Evolutionary conservation across 306 rosid genomes (phyloP).

Genomic region (Fragaria vesca): DNA sequence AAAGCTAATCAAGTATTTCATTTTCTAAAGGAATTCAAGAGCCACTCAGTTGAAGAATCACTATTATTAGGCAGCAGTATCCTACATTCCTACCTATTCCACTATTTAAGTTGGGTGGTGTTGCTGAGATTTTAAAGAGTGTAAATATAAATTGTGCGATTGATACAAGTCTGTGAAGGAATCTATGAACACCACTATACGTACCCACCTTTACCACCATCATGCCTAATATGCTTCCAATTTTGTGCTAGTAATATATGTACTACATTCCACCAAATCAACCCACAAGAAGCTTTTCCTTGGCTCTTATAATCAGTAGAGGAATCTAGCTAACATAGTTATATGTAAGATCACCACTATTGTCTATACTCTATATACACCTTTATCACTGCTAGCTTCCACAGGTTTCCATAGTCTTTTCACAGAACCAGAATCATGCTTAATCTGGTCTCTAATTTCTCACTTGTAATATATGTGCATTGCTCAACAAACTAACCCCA

Average conservation of each 20-base stretch:
- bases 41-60: neutral
- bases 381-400: neutral
- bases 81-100: neutral
- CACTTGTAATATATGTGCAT: neutral
- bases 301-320: neutral
- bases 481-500: slow-evolving; percentile 10
- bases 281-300: neutral
- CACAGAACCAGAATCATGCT: neutral
- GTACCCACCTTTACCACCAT: neutral
- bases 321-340: neutral
- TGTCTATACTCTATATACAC: neutral
- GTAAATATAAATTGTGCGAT: neutral
- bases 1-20: neutral
- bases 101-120: neutral
- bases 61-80: neutral
- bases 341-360: neutral
- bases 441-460: neutral
- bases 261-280: neutral
- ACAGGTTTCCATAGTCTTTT: neutral
- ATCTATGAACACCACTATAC: neutral
- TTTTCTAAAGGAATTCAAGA: neutral
- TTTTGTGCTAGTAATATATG: neutral
- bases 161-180: neutral
- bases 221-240: neutral
- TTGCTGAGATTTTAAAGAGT: neutral